Evolutionary conservation across 1,139 yeast species (phyloP).

Genomic region (Geotrichum reessii): DNA sequence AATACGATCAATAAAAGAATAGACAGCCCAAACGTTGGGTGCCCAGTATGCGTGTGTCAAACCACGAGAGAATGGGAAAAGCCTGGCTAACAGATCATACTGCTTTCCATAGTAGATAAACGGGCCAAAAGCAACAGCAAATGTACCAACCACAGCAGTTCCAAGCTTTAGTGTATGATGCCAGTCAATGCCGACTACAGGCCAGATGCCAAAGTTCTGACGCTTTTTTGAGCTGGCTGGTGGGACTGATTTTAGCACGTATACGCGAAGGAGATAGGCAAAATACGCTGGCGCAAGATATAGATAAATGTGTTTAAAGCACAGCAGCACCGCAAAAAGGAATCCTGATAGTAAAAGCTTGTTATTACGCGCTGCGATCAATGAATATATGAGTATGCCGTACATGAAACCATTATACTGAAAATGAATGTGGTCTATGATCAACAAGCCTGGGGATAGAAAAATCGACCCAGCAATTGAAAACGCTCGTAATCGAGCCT

Average conservation of each 20-base stretch:
- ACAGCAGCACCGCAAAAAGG: conserved; percentile 68
- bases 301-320: conserved; percentile 90
- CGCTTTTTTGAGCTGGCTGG: conserved; percentile 1
- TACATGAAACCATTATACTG: conserved; percentile 93
- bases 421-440: conserved; percentile 89
- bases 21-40: conserved; percentile 93
- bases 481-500: conserved; percentile 44
- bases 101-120: conserved; percentile 59
- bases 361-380: conserved; percentile 61
- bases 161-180: conserved; percentile 56
- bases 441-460: conserved; percentile 80
- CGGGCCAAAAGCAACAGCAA: conserved; percentile 73
- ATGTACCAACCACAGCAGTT: conserved; percentile 55
- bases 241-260: conserved; percentile 43
- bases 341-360: conserved; percentile 60
- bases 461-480: conserved; percentile 80
- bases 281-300: conserved; percentile 94
- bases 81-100: conserved; percentile 58
- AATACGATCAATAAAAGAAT: conserved; percentile 76
- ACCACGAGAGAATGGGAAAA: conserved; percentile 93
- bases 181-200: conserved; percentile 41
- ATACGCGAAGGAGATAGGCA: conserved; percentile 65
- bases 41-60: conserved; percentile 99
- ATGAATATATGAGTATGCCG: conserved; percentile 69
- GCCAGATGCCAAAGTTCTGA: conserved; percentile 16